Evolutionary conservation across 139 green algal genomes (phyloP), one percentile per base, ranked within the genome.

Genomic region (Diplosphaera chodatii): DNA sequence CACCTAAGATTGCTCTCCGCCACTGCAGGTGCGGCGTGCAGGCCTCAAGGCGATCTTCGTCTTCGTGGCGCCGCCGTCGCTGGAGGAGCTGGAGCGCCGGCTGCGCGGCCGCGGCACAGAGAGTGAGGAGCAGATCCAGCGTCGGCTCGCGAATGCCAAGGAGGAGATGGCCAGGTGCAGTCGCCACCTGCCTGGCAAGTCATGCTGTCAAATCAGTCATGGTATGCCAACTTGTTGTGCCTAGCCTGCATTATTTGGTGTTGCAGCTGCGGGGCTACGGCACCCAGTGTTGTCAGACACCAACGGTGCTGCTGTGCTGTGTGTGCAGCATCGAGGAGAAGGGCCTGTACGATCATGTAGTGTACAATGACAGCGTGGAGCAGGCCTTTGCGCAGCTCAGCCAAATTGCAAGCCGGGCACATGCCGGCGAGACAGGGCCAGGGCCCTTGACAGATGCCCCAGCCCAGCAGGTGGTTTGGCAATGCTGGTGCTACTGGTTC

Each of bases 31-130:
- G n/a, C 78, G 77, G 25, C 29, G 27, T 55, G 75, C 78, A 55
- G 71, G 72, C 30, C 34, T 84, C 16, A 75, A 67, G 31, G 87
- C 84, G 40, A 86, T 96, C 48, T 94, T 95, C 64, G 86, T 96
- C 15, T 97, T 97, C 70, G 74, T 97, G 1, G 85, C 88, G 1
- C 91, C 91, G 2, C 90, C 91, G 32, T 87, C 72, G 8, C 30
- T 86, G 23, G 76, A 91, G 67, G 87, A 90, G 79, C 80, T 96
- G 28, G 89, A 95, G 77, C 67, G 64, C 22, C 78, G 91, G 1
- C 75, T 97, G 32, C 71, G 89, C 6, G 86, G 85, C 27, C 83
- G 91, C 27, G 85, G 84, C 74, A 96, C 91, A 1, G 91, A 96
- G 67, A 85, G 59, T 13, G 86, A 92, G 64, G 90, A 95, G 27